These are phyloP conservation scores for Arthrobotrys pseudoclavata DNA, from an alignment of 2,329 filamentous ascomycete species.

Conservation along the genomic window DNA sequence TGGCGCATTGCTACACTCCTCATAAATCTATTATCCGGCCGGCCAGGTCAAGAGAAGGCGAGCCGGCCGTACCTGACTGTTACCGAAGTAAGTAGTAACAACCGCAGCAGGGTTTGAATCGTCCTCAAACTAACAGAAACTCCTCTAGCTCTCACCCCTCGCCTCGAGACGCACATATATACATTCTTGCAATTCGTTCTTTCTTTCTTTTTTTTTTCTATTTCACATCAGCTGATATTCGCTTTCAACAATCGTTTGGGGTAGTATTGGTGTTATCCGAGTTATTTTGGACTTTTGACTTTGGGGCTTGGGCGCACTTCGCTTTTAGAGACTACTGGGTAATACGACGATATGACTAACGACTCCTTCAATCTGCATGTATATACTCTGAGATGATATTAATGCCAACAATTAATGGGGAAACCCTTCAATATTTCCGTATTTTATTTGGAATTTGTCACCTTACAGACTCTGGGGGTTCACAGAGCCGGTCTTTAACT, in stretches of 20 bases:
- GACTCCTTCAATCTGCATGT: conserved; percentile 20
- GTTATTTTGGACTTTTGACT: conserved; percentile 1
- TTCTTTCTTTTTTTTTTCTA: background rate
- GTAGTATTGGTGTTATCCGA: conserved; percentile 8
- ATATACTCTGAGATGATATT: conserved; percentile 27
- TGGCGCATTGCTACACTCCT: background rate
- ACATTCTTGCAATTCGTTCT: background rate
- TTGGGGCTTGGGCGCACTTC: conserved; percentile 4
- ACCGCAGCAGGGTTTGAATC: background rate
- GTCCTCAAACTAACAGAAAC: background rate
- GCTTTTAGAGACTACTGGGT: background rate
- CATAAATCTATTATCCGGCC: conserved; percentile 13
- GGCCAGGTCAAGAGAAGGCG: conserved; percentile 13
- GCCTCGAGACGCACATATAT: background rate
- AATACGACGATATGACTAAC: conserved; percentile 19
- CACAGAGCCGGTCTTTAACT: background rate
- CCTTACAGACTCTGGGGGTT: background rate
- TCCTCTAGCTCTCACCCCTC: conserved; percentile 2
- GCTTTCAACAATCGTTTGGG: conserved; percentile 20
- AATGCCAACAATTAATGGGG: background rate
- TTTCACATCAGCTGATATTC: conserved; percentile 4
- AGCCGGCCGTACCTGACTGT: conserved; percentile 18
- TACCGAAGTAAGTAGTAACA: background rate
- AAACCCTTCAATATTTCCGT: background rate
- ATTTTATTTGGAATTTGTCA: background rate